Evolutionary conservation across 169 alveolate species (phyloP).

Genomic region (Babesia microti): DNA sequence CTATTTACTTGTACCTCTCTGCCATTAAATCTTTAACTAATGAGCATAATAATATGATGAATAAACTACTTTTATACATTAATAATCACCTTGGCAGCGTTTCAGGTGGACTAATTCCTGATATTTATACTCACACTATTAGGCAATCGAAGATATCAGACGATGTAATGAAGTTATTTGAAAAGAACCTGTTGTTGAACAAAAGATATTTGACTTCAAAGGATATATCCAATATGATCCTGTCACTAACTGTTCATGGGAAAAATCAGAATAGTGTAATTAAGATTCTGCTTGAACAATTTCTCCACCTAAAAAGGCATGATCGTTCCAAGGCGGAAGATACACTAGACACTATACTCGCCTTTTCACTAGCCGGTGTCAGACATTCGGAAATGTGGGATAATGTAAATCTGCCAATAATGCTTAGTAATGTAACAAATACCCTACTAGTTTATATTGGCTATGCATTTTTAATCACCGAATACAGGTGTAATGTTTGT

Average conservation of each 20-base stretch:
- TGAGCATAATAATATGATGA: too few relatives aligned
- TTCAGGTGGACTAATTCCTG: slow-evolving; percentile 2
- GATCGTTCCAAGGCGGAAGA: neutral
- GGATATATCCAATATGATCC: slow-evolving; percentile 28
- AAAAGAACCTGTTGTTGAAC: slow-evolving; percentile 6
- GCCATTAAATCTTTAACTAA: too few relatives aligned
- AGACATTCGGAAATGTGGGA: neutral
- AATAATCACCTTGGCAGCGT: neutral
- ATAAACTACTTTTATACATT: too few relatives aligned
- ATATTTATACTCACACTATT: too few relatives aligned
- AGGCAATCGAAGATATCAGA: too few relatives aligned
- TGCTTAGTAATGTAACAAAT: slow-evolving; percentile 25
- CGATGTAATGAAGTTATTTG: too few relatives aligned
- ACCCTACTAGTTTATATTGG: slow-evolving; percentile 41
- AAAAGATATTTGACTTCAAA: slow-evolving; percentile 8
- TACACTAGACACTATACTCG: neutral
- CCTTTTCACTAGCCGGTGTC: slow-evolving; percentile 1
- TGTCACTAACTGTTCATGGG: slow-evolving; percentile 33
- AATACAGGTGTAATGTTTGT: slow-evolving; percentile 1
- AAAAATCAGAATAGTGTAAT: slow-evolving; percentile 1
- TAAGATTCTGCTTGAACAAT: slow-evolving; percentile 8
- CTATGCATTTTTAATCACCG: slow-evolving; percentile 32
- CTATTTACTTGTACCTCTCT: too few relatives aligned
- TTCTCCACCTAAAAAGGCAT: slow-evolving; percentile 7
- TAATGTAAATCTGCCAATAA: slow-evolving; percentile 3